Percentiles rank a stretch among this genome's conserved stretches.
phyloP scores from a whole-genome alignment of 169 alveolate species.

The Eimeria tenella region DNA sequence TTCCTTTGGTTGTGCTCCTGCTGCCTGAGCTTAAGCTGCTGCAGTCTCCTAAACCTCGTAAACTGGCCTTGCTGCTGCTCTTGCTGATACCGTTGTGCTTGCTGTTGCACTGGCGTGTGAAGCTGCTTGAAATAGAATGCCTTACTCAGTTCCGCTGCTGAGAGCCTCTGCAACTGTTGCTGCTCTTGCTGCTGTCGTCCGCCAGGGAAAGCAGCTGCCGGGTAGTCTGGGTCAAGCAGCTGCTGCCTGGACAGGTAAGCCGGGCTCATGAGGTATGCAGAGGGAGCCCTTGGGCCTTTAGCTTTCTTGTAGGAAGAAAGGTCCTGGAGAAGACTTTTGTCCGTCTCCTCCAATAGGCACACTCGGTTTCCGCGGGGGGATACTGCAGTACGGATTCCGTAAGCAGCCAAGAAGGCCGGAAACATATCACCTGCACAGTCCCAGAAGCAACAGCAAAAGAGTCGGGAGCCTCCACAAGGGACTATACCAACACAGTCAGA shows the following conservation, averaged over 20 bases:
- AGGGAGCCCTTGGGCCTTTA: slow-evolving; percentile 43
- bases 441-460: neutral
- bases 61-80: slow-evolving; percentile 32
- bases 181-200: neutral
- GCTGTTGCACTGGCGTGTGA: neutral
- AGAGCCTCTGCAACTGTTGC: slow-evolving; percentile 16
- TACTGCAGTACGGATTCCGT: slow-evolving; percentile 34
- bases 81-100: neutral
- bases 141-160: slow-evolving; percentile 40
- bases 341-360: neutral
- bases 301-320: slow-evolving; percentile 53
- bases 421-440: slow-evolving; percentile 4
- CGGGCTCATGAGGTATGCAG: slow-evolving; percentile 42
- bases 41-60: neutral
- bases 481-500: neutral
- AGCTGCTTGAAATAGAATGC: slow-evolving; percentile 27
- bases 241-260: slow-evolving; percentile 50
- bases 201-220: neutral
- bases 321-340: slow-evolving; percentile 60
- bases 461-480: neutral
- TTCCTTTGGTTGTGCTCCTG: slow-evolving; percentile 37
- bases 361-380: slow-evolving; percentile 7
- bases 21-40: slow-evolving; percentile 30
- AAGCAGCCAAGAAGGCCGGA: slow-evolving; percentile 1
- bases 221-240: slow-evolving; percentile 76